Evolutionary conservation across 352 stramenopile genomes (phyloP).

Genomic region (Pythium coloratum): DNA sequence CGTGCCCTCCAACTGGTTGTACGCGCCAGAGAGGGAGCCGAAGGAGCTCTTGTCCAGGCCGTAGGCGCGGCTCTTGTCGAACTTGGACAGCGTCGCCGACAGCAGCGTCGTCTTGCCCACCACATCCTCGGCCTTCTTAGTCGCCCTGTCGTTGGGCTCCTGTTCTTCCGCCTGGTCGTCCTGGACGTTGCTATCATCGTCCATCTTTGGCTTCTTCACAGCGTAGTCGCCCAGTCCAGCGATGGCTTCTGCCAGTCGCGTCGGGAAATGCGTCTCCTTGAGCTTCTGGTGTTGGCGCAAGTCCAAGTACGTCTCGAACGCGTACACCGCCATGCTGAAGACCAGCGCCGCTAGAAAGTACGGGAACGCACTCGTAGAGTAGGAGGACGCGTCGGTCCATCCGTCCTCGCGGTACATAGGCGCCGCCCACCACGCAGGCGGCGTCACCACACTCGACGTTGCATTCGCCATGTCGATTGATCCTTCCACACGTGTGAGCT

Average conservation of each 20-base stretch:
- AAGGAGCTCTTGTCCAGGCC: conserved; percentile 96
- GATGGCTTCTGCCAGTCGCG: conserved; percentile 54
- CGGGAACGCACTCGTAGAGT: conserved; percentile 33
- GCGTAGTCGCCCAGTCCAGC: conserved; percentile 44
- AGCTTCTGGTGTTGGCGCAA: conserved; percentile 91
- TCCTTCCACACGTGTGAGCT: not conserved
- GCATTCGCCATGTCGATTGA: conserved; percentile 5
- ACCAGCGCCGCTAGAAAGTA: conserved; percentile 79
- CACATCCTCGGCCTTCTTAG: no score
- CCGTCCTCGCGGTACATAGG: conserved; percentile 58
- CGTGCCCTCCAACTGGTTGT: conserved; percentile 84
- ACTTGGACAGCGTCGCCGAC: conserved; percentile 88
- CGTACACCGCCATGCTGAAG: conserved; percentile 91
- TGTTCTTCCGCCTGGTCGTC: not conserved
- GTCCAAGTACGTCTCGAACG: conserved; percentile 93
- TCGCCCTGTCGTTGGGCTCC: not conserved
- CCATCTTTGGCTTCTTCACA: conserved; percentile 26
- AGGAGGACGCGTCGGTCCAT: conserved; percentile 34
- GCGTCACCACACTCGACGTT: not conserved
- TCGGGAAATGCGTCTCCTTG: conserved; percentile 70
- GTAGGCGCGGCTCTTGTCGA: conserved; percentile 93
- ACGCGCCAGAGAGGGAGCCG: conserved; percentile 88
- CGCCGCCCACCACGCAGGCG: conserved; percentile 42
- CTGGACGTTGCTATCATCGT: conserved; percentile 15
- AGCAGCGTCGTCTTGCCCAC: conserved; percentile 48